A percentile compares a stretch with the other conserved stretches of the same genome.
These are phyloP conservation scores for Pluteus cervinus DNA, from an alignment of 768 basidiomycete species.

Conservation along the genomic window DNA sequence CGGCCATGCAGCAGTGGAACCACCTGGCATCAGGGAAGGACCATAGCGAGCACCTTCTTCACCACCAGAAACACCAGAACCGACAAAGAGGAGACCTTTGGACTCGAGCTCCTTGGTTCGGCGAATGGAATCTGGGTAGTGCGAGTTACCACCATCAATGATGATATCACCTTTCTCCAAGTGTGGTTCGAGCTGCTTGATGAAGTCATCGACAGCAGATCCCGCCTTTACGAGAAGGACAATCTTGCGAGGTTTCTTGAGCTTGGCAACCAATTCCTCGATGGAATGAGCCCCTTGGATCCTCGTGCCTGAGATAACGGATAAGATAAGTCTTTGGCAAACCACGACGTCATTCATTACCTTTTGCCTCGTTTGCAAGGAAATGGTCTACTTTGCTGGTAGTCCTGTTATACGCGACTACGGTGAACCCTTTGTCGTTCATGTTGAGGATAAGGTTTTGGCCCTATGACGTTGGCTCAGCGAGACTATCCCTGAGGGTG, in stretches of 20 bases:
- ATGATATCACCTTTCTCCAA: slow-evolving; percentile 97
- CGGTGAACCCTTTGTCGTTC: slow-evolving; percentile 99
- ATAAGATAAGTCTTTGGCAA: slow-evolving; percentile 11
- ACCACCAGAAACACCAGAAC: slow-evolving; percentile 98
- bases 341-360: slow-evolving; percentile 34
- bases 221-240: slow-evolving; percentile 99
- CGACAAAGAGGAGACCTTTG: slow-evolving; percentile 95
- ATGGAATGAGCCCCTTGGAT: slow-evolving; percentile 93
- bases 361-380: slow-evolving; percentile 96
- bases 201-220: slow-evolving; percentile 92
- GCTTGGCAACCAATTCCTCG: slow-evolving; percentile 84
- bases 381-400: slow-evolving; percentile 94
- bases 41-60: slow-evolving; percentile 98
- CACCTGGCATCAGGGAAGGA: slow-evolving; percentile 99
- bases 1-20: slow-evolving; percentile 90
- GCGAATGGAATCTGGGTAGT: slow-evolving; percentile 97
- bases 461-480: slow-evolving; percentile 47
- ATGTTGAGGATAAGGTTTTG: slow-evolving; percentile 98
- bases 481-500: too few species aligned
- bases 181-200: slow-evolving; percentile 78
- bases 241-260: slow-evolving; percentile 95
- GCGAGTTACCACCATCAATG: slow-evolving; percentile 99
- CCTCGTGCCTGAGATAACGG: slow-evolving; percentile 68
- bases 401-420: slow-evolving; percentile 96
- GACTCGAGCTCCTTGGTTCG: slow-evolving; percentile 88